phyloP scores from a whole-genome alignment of 495 filamentous ascomycete species.

The Tuber magnatum region DNA sequence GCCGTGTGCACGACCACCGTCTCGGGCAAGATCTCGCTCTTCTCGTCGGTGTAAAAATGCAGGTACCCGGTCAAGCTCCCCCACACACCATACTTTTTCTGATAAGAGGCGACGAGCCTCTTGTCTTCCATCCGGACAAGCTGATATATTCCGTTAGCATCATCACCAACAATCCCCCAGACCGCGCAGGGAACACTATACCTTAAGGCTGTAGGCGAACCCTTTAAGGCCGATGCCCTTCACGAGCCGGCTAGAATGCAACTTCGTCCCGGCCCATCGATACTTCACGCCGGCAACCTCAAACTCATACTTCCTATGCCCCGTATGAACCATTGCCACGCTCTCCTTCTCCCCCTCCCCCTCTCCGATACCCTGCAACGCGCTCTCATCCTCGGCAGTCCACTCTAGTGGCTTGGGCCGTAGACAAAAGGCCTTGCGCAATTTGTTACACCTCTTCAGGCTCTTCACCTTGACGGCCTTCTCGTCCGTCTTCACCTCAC shows the following conservation, averaged over 20 bases:
- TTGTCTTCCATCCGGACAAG: slow-evolving; percentile 25
- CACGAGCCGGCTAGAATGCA: slow-evolving; percentile 27
- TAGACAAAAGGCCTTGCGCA: slow-evolving; percentile 21
- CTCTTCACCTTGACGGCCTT: slow-evolving; percentile 16
- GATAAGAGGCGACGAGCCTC: slow-evolving; percentile 31
- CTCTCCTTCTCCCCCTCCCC: not conserved
- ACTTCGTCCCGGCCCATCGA: slow-evolving; percentile 28
- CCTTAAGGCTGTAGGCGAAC: slow-evolving; percentile 21
- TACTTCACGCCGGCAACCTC: slow-evolving; percentile 21
- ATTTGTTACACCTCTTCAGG: not conserved
- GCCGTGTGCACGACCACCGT: slow-evolving; percentile 23
- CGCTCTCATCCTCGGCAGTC: slow-evolving; percentile 25
- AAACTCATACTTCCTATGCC: slow-evolving; percentile 30
- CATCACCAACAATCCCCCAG: not conserved
- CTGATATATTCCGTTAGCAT: slow-evolving; percentile 16
- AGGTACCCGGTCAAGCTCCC: slow-evolving; percentile 13
- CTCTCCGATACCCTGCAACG: slow-evolving; percentile 3
- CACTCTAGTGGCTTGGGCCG: slow-evolving; percentile 18
- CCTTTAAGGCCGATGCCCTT: slow-evolving; percentile 17
- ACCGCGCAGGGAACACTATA: slow-evolving; percentile 1
- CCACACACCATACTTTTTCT: slow-evolving; percentile 14
- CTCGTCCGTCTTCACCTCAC: slow-evolving; percentile 26
- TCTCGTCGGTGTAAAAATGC: slow-evolving; percentile 20
- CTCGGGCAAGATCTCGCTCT: slow-evolving; percentile 15
- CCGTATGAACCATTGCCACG: slow-evolving; percentile 19